Percentiles rank a stretch among this genome's conserved stretches.
Evolutionary conservation across 1,284 basidiomycete genomes (phyloP).

Genomic region (Apiotrichum sp.): DNA sequence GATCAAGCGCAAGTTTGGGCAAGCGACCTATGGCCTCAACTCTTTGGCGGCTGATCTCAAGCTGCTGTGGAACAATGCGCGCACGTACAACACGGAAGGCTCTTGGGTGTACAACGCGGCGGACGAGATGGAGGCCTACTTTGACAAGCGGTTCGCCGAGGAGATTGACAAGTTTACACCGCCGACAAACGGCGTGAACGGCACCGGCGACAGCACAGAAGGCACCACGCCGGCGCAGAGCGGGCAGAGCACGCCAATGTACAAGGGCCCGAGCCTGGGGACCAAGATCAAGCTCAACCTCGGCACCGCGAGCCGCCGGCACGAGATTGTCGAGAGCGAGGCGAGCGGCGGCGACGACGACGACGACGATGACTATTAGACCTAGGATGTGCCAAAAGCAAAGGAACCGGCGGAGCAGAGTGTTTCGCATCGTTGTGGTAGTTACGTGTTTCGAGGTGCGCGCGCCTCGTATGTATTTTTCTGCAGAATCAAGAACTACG

Average conservation of each 20-base stretch:
- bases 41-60: constrained; percentile 71
- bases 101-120: constrained; percentile 93
- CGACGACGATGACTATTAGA: constrained; percentile 17
- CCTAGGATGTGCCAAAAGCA: too few relatives aligned
- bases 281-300: constrained; percentile 41
- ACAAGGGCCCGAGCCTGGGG: constrained; percentile 25
- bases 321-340: constrained; percentile 20
- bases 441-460: not conserved
- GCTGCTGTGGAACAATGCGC: constrained; percentile 89
- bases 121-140: constrained; percentile 80
- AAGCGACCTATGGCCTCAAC: constrained; percentile 68
- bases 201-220: constrained; percentile 10
- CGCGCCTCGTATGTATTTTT: not conserved
- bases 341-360: constrained; percentile 22
- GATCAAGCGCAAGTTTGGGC: constrained; percentile 74
- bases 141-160: constrained; percentile 54
- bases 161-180: constrained; percentile 21
- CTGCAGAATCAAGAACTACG: not conserved
- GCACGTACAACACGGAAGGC: constrained; percentile 63
- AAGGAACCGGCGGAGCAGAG: too few relatives aligned
- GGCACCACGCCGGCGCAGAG: constrained; percentile 24
- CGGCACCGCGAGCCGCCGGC: constrained; percentile 16
- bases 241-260: constrained; percentile 43
- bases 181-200: constrained; percentile 1
- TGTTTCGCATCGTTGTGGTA: not conserved